Percentiles rank a stretch among this genome's conserved stretches.
phyloP scores from a whole-genome alignment of 495 filamentous ascomycete species.

The Podospora bellae-mahoneyi region DNA sequence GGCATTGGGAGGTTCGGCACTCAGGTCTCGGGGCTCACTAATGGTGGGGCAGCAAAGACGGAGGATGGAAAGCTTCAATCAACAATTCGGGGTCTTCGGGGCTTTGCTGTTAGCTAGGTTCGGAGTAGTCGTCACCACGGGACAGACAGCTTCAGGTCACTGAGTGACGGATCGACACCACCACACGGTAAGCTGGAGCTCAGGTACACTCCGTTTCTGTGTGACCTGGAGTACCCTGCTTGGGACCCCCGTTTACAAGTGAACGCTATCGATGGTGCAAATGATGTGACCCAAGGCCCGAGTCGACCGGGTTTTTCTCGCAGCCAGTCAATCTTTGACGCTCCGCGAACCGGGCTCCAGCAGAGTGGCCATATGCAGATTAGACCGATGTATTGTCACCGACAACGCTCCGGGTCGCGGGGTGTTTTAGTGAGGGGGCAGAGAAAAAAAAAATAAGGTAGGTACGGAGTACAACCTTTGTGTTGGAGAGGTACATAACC shows the following conservation, averaged over 20 bases:
- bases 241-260: background rate
- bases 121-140: background rate
- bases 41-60: conserved; percentile 7
- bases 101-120: background rate
- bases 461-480: background rate
- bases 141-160: background rate
- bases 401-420: conserved; percentile 10
- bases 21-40: conserved; percentile 3
- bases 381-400: conserved; percentile 7
- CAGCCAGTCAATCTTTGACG: conserved; percentile 11
- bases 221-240: conserved; percentile 12
- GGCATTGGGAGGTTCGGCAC: background rate
- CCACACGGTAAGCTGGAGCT: background rate
- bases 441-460: background rate
- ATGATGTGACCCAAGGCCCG: conserved; percentile 26
- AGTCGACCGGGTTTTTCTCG: conserved; percentile 17
- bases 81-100: conserved; percentile 14
- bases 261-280: conserved; percentile 18
- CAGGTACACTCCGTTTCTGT: background rate
- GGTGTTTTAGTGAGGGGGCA: background rate
- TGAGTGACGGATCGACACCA: too few relatives aligned
- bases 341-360: conserved; percentile 23
- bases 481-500: background rate
- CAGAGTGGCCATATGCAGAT: background rate
- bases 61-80: background rate